Evolutionary conservation across 129 eudicot genomes (phyloP).

Genomic region (Flaveria ramosissima): DNA sequence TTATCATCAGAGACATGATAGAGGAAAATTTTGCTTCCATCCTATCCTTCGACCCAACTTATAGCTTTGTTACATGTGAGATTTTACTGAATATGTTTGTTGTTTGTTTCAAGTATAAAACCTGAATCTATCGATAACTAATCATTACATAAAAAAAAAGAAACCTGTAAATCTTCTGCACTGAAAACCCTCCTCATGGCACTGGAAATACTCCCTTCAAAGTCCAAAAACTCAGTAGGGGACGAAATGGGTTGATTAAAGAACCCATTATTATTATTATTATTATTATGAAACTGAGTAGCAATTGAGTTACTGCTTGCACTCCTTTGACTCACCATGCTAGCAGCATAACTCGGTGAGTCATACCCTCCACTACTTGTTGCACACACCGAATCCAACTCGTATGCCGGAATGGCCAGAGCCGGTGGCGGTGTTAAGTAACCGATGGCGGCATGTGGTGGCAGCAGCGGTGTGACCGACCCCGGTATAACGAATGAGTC

Average conservation of each 20-base stretch:
- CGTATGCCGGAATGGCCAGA: slow-evolving; percentile 33
- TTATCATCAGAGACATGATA: no score
- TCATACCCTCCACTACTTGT: slow-evolving; percentile 41
- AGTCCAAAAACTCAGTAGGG: slow-evolving; percentile 31
- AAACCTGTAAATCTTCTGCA: slow-evolving; percentile 40
- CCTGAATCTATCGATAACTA: background rate
- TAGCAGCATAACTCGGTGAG: slow-evolving; percentile 32
- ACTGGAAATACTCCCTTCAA: slow-evolving; percentile 30
- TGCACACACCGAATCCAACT: slow-evolving; percentile 38
- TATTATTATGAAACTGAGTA: slow-evolving; percentile 31
- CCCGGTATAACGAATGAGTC: slow-evolving; percentile 18
- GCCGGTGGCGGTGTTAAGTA: slow-evolving; percentile 26
- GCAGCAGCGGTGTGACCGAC: slow-evolving; percentile 9
- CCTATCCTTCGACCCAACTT: no score
- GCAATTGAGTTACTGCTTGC: slow-evolving; percentile 37
- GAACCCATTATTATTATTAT: slow-evolving; percentile 14
- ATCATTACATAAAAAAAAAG: background rate
- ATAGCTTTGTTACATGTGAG: no score
- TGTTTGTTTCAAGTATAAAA: background rate
- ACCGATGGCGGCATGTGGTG: background rate
- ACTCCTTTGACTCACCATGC: slow-evolving; percentile 29
- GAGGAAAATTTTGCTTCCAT: no score
- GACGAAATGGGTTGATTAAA: slow-evolving; percentile 30
- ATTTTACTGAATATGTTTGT: no score
- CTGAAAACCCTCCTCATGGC: slow-evolving; percentile 38